phyloP scores from a whole-genome alignment of 345 rosid genomes.

The Erucastrum elatum region DNA sequence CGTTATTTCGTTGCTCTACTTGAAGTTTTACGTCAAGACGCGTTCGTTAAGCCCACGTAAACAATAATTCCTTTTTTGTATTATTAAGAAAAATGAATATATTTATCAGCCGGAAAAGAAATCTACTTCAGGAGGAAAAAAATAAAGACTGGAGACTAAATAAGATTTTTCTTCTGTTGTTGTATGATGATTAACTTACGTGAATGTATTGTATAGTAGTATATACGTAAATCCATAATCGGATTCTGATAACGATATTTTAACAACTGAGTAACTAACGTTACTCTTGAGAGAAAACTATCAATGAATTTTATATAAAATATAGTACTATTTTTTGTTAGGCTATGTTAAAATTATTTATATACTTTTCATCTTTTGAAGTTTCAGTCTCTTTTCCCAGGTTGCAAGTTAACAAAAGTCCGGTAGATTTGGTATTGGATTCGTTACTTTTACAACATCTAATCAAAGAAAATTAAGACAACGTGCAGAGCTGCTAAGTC shows the following conservation, averaged over 20 bases:
- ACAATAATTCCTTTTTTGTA: not conserved
- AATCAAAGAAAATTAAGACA: conserved; percentile 12
- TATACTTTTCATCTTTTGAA: conserved; percentile 16
- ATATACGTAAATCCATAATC: not conserved
- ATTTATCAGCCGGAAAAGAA: not conserved
- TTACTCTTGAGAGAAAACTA: not conserved
- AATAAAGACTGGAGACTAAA: not conserved
- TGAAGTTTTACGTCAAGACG: conserved; percentile 64
- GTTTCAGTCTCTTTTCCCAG: conserved; percentile 25
- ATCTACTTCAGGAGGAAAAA: not conserved
- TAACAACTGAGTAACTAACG: not conserved
- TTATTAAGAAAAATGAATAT: not conserved
- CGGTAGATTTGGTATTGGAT: conserved; percentile 11
- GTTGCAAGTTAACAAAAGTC: conserved; percentile 30
- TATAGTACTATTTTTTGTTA: not conserved
- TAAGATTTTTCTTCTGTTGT: not conserved
- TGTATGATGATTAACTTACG: conserved; percentile 1
- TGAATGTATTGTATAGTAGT: not conserved
- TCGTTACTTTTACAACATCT: conserved; percentile 17
- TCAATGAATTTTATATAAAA: not conserved
- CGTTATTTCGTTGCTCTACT: conserved; percentile 54
- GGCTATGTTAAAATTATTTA: not conserved
- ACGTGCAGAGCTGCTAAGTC: not conserved
- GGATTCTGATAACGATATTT: not conserved
- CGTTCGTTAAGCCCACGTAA: conserved; percentile 21